Evolutionary conservation across 495 filamentous ascomycete genomes (phyloP).

Genomic region (Umbilicaria muhlenbergii): DNA sequence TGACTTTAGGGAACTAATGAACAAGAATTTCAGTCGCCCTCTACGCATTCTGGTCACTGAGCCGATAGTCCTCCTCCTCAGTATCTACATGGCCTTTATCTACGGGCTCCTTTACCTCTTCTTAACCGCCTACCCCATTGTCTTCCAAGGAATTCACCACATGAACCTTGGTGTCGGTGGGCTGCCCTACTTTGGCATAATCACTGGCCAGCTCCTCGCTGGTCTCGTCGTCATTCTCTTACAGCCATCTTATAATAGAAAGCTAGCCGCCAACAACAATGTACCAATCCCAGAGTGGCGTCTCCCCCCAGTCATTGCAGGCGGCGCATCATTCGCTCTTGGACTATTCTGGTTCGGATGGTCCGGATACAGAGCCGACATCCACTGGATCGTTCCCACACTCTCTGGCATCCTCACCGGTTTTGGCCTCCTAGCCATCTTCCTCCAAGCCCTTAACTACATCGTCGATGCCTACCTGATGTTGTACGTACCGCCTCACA

Average conservation of each 20-base stretch:
- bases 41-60: conserved; percentile 65
- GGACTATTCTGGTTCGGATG: conserved; percentile 87
- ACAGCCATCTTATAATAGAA: conserved; percentile 45
- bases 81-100: conserved; percentile 70
- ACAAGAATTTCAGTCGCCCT: conserved; percentile 73
- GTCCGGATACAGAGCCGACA: conserved; percentile 45
- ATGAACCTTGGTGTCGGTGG: conserved; percentile 53
- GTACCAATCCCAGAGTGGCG: conserved; percentile 77
- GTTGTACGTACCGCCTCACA: conserved; percentile 37
- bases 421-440: conserved; percentile 60
- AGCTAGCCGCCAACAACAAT: conserved; percentile 55
- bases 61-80: conserved; percentile 60
- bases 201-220: conserved; percentile 53
- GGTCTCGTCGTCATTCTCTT: conserved; percentile 47
- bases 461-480: conserved; percentile 80
- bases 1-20: conserved; percentile 59
- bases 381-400: conserved; percentile 75
- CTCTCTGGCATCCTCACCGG: conserved; percentile 48
- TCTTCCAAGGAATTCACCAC: conserved; percentile 57
- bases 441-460: conserved; percentile 75
- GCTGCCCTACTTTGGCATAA: conserved; percentile 70
- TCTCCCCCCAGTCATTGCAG: conserved; percentile 61
- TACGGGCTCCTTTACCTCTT: conserved; percentile 74
- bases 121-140: conserved; percentile 64
- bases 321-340: conserved; percentile 54